Evolutionary conservation across 306 rosid species (phyloP).

Genomic region (Urtica urens): DNA sequence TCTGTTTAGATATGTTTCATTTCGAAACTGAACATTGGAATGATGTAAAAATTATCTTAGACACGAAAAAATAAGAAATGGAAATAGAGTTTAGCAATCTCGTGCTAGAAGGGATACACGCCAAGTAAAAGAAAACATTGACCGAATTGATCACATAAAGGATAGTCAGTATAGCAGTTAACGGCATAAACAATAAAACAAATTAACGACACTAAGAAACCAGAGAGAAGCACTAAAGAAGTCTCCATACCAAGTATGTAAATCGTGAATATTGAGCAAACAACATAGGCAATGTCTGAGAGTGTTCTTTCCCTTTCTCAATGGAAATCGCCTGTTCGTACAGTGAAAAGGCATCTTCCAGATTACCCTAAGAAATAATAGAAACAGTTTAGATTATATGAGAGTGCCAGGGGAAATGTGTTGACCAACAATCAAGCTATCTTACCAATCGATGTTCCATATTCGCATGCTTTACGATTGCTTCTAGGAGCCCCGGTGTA

Average conservation of each 20-base stretch:
- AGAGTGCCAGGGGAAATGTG: slow-evolving; percentile 6
- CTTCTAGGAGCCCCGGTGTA: slow-evolving; percentile 97
- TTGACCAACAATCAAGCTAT: slow-evolving; percentile 6
- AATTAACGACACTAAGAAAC: too few relatives aligned
- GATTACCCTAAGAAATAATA: slow-evolving; percentile 52
- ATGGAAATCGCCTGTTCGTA: slow-evolving; percentile 93
- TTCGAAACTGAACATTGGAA: too few relatives aligned
- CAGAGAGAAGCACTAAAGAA: neutral
- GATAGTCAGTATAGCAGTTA: too few relatives aligned
- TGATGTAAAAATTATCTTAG: too few relatives aligned
- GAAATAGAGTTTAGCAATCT: too few relatives aligned
- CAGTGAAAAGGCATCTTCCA: slow-evolving; percentile 69
- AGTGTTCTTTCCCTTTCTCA: slow-evolving; percentile 94
- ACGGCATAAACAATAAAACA: too few relatives aligned
- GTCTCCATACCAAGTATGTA: slow-evolving; percentile 74
- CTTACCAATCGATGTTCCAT: slow-evolving; percentile 92
- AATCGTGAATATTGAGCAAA: slow-evolving; percentile 85
- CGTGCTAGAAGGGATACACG: too few relatives aligned
- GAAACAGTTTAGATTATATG: slow-evolving; percentile 10
- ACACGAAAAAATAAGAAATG: too few relatives aligned
- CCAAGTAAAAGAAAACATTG: too few relatives aligned
- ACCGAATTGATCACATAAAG: too few relatives aligned
- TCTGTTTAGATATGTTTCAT: too few relatives aligned
- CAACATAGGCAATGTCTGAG: slow-evolving; percentile 67
- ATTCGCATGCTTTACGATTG: slow-evolving; percentile 83